These are phyloP conservation scores for Acmispon strigosus DNA, from an alignment of 306 rosid genomes.

Conservation along the genomic window DNA sequence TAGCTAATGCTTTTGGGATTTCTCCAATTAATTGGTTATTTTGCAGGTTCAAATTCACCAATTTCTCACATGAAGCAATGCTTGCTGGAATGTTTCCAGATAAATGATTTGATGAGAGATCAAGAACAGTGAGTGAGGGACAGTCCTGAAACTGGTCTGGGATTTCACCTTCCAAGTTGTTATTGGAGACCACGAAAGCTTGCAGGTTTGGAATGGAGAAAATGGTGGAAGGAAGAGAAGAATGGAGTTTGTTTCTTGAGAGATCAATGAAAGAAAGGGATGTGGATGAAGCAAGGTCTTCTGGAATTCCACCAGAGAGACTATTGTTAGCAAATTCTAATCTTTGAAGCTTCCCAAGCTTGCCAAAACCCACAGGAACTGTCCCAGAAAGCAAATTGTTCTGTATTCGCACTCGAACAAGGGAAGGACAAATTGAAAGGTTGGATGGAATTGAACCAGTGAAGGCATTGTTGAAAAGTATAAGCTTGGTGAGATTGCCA, in stretches of 20 bases:
- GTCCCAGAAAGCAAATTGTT: constrained; percentile 76
- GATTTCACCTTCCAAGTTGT: constrained; percentile 64
- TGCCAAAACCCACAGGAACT: constrained; percentile 78
- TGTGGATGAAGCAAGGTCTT: constrained; percentile 67
- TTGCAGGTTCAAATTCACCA: constrained; percentile 77
- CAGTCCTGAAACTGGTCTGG: constrained; percentile 86
- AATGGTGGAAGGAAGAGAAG: constrained; percentile 78
- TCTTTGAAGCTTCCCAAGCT: constrained; percentile 79
- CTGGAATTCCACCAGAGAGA: constrained; percentile 76
- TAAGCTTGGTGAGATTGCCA: constrained; percentile 91
- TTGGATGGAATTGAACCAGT: constrained; percentile 65
- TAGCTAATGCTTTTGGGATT: constrained; percentile 66
- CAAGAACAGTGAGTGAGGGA: constrained; percentile 78
- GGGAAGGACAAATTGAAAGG: constrained; percentile 57
- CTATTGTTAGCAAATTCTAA: constrained; percentile 90
- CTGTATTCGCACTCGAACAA: constrained; percentile 84
- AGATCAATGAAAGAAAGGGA: constrained; percentile 93
- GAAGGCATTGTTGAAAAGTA: constrained; percentile 85
- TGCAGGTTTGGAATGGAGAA: constrained; percentile 78
- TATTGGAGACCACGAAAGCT: constrained; percentile 62
- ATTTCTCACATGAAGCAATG: constrained; percentile 83
- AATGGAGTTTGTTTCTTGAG: constrained; percentile 60
- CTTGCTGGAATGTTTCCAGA: constrained; percentile 71
- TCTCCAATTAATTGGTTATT: constrained; percentile 67
- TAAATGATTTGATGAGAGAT: constrained; percentile 71